phyloP scores from a whole-genome alignment of 257 asterid species.

The Mentha longifolia region DNA sequence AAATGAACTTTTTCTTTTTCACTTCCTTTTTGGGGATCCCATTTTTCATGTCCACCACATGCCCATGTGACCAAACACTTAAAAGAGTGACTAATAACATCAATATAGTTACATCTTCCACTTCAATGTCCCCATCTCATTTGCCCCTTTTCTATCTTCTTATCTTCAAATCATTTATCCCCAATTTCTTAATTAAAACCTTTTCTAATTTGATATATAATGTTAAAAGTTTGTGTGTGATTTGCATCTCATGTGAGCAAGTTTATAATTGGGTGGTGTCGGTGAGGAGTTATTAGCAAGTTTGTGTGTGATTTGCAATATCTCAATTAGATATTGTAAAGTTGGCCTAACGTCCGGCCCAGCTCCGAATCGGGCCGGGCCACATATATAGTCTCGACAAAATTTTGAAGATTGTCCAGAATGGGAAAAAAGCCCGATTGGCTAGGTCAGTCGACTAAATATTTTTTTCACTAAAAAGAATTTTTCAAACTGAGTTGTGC shows the following conservation, averaged over 20 bases:
- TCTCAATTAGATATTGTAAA: too few species aligned
- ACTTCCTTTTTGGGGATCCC: constrained; percentile 30
- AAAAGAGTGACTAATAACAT: constrained; percentile 38
- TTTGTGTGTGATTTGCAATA: too few species aligned
- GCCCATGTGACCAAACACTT: constrained; percentile 49
- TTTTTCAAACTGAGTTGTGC: too few species aligned
- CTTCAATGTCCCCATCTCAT: constrained; percentile 38
- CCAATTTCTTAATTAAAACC: neutral
- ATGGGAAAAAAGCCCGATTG: too few species aligned
- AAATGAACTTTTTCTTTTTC: constrained; percentile 21
- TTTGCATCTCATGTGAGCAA: neutral
- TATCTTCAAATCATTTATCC: constrained; percentile 16
- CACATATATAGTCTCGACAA: too few species aligned
- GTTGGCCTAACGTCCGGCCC: too few species aligned
- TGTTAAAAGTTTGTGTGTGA: neutral
- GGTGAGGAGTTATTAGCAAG: too few species aligned
- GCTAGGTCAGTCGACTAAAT: too few species aligned
- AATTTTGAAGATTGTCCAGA: too few species aligned
- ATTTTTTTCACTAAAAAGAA: too few species aligned
- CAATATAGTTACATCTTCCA: constrained; percentile 42
- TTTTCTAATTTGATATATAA: neutral
- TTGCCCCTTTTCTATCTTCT: constrained; percentile 30
- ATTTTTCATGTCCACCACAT: constrained; percentile 40
- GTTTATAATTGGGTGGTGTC: neutral
- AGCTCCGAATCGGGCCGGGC: too few species aligned